Evolutionary conservation across 306 rosid species (phyloP).

Genomic region (Elaeagnus macrophylla): DNA sequence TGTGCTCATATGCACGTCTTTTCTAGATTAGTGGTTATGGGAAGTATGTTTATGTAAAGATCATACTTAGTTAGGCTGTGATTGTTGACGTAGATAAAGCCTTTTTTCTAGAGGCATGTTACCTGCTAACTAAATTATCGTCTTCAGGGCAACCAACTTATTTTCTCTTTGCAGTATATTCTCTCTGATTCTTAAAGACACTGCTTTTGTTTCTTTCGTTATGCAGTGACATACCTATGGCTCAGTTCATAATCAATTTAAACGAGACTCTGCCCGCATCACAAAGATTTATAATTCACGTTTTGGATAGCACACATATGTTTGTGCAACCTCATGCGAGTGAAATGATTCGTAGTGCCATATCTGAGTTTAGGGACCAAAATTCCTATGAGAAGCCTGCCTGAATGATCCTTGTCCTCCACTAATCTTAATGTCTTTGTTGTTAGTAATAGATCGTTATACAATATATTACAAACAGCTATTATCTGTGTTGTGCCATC

Average conservation of each 20-base stretch:
- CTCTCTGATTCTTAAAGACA: conserved; percentile 7
- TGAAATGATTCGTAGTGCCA: conserved; percentile 64
- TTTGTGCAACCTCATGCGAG: conserved; percentile 82
- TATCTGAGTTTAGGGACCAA: conserved; percentile 79
- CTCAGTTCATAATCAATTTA: conserved; percentile 76
- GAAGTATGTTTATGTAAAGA: too few relatives aligned
- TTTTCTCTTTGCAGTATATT: neutral
- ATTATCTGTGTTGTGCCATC: too few relatives aligned
- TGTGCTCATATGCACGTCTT: too few relatives aligned
- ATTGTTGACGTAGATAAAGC: too few relatives aligned
- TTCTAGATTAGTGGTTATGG: too few relatives aligned
- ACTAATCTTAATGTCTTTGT: neutral
- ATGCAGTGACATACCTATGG: conserved; percentile 92
- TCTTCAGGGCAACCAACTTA: neutral
- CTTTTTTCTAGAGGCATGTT: too few relatives aligned
- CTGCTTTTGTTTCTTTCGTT: conserved; percentile 11
- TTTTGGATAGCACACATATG: conserved; percentile 69
- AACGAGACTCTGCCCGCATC: conserved; percentile 60
- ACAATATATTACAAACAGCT: too few relatives aligned
- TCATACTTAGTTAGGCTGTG: too few relatives aligned
- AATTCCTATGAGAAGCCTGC: conserved; percentile 75
- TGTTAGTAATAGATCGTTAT: neutral
- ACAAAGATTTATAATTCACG: conserved; percentile 67
- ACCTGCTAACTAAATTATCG: neutral
- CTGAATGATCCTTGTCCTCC: conserved; percentile 22